Conservation (phyloP, 495 filamentous ascomycete species). For the Neurospora intermedia region DNA sequence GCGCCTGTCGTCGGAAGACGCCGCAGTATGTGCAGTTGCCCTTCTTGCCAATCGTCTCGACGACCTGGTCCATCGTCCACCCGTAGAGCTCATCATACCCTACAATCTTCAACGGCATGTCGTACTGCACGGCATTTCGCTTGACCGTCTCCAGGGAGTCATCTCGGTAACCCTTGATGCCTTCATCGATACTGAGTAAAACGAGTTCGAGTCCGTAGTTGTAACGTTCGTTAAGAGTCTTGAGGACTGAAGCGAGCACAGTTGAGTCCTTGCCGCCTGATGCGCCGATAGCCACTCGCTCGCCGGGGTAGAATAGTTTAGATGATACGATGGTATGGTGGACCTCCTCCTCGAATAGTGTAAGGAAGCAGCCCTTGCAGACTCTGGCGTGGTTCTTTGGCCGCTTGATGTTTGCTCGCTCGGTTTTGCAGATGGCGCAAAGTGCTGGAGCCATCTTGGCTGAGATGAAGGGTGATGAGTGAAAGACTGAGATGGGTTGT, state of each 20-base stretch:
- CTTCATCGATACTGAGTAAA: conserved; percentile 88
- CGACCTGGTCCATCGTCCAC: conserved; percentile 99
- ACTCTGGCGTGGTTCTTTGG: conserved; percentile 90
- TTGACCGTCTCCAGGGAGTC: conserved; percentile 94
- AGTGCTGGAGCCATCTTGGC: conserved; percentile 38
- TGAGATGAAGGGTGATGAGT: background rate
- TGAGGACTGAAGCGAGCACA: conserved; percentile 86
- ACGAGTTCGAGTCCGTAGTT: conserved; percentile 78
- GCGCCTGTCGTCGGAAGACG: conserved; percentile 87
- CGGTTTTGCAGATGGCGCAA: conserved; percentile 64
- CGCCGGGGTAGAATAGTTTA: conserved; percentile 69
- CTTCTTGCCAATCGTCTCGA: conserved; percentile 90
- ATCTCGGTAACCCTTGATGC: conserved; percentile 92
- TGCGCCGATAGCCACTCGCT: conserved; percentile 86
- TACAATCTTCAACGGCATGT: conserved; percentile 81
- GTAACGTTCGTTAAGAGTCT: conserved; percentile 85
- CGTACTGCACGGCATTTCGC: conserved; percentile 80
- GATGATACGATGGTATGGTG: conserved; percentile 80
- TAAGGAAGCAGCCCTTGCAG: conserved; percentile 79
- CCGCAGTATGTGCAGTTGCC: conserved; percentile 99
- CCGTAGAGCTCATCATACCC: conserved; percentile 93
- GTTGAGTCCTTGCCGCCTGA: conserved; percentile 98
- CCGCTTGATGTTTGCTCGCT: conserved; percentile 78
- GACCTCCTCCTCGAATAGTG: conserved; percentile 82
- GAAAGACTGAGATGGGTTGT: background rate